These are phyloP conservation scores for Crithidia thermophila DNA, from an alignment of 208 protist species.

Conservation along the genomic window DNA sequence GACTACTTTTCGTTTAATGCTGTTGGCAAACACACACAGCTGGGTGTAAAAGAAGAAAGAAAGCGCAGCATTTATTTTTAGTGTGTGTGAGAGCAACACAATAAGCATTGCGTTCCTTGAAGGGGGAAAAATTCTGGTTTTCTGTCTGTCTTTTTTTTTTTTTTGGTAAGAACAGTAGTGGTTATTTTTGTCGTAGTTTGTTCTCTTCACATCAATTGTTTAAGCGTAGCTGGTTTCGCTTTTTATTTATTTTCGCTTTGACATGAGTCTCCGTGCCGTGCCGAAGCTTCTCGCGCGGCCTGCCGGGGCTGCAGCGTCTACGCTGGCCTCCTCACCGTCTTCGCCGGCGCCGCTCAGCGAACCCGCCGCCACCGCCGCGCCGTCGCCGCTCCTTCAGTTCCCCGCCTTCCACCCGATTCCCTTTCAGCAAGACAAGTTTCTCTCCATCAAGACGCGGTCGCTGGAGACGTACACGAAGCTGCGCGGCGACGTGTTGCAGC, in stretches of 20 bases:
- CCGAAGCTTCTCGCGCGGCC: conserved; percentile 6
- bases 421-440: conserved; percentile 75
- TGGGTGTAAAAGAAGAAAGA: conserved; percentile 1
- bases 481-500: conserved; percentile 49
- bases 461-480: conserved; percentile 50
- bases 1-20: too few relatives aligned
- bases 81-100: too few relatives aligned
- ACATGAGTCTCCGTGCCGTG: conserved; percentile 16
- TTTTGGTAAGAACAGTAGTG: too few relatives aligned
- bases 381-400: conserved; percentile 27
- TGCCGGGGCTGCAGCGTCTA: neutral
- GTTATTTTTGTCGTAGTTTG: too few relatives aligned
- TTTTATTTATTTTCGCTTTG: neutral
- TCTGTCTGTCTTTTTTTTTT: too few relatives aligned
- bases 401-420: conserved; percentile 54
- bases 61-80: too few relatives aligned
- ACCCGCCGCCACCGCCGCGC: too few relatives aligned
- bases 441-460: conserved; percentile 73
- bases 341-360: neutral
- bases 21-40: too few relatives aligned
- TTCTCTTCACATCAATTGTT: too few relatives aligned
- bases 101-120: too few relatives aligned
- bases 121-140: too few relatives aligned
- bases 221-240: neutral
- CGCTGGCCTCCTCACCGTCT: neutral